Evolutionary conservation across 208 protist species (phyloP).

Genomic region (Phytomonas serpens): DNA sequence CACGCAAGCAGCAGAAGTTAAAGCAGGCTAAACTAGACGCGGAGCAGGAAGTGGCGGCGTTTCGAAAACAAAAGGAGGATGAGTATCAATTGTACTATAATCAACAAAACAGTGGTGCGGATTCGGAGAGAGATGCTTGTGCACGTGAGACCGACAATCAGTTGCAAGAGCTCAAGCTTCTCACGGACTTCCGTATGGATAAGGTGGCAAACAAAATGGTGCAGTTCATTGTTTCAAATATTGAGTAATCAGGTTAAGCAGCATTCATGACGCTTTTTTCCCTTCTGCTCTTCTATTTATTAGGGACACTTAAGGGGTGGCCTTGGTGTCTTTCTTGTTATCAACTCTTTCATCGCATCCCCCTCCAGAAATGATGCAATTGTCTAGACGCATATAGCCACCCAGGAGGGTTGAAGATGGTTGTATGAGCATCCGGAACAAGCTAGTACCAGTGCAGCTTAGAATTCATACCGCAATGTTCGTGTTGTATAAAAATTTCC

Average conservation of each 20-base stretch:
- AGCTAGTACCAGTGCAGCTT: neutral
- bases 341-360: neutral
- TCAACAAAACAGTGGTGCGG: slow-evolving; percentile 40
- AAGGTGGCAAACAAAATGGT: slow-evolving; percentile 54
- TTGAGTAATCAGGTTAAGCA: slow-evolving; percentile 15
- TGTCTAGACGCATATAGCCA: neutral
- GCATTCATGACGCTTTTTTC: neutral
- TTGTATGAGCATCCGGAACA: neutral
- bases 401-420: neutral
- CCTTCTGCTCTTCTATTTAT: neutral
- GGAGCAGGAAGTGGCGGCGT: slow-evolving; percentile 72
- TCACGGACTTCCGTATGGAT: slow-evolving; percentile 59
- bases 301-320: neutral
- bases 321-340: slow-evolving; percentile 8
- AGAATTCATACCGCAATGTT: neutral
- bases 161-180: slow-evolving; percentile 43
- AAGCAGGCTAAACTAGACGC: slow-evolving; percentile 78
- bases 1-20: slow-evolving; percentile 72
- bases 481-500: neutral
- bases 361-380: neutral
- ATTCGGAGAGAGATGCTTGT: slow-evolving; percentile 50
- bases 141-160: slow-evolving; percentile 54
- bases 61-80: slow-evolving; percentile 55
- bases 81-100: slow-evolving; percentile 62
- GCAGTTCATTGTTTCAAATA: slow-evolving; percentile 44